phyloP scores from a whole-genome alignment of 2,329 filamentous ascomycete genomes.

The Teratosphaeria pseudoeucalypti region DNA sequence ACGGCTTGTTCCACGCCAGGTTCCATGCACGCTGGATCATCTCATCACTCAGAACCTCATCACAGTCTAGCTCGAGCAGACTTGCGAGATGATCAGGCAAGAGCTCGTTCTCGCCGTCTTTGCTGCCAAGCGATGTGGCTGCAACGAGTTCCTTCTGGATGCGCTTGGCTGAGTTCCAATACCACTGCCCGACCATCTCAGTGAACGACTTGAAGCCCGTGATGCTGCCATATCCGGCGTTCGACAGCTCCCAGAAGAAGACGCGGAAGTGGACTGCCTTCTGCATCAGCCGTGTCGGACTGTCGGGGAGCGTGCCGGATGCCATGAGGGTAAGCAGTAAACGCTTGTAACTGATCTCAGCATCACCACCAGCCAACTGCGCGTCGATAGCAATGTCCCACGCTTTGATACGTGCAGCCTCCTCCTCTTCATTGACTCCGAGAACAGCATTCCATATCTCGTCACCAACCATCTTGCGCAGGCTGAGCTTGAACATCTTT shows the following conservation, averaged over 20 bases:
- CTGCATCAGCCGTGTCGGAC: slow-evolving; percentile 74
- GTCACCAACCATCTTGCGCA: slow-evolving; percentile 67
- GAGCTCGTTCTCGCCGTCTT: slow-evolving; percentile 48
- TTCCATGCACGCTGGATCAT: slow-evolving; percentile 83
- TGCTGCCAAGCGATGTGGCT: slow-evolving; percentile 10
- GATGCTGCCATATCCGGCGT: slow-evolving; percentile 54
- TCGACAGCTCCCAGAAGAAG: slow-evolving; percentile 67
- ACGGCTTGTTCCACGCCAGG: slow-evolving; percentile 75
- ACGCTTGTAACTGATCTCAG: slow-evolving; percentile 78
- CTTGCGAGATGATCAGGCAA: slow-evolving; percentile 67
- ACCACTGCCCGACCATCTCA: slow-evolving; percentile 59
- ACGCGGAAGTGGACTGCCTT: slow-evolving; percentile 88
- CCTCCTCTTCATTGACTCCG: slow-evolving; percentile 72
- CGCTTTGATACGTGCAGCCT: slow-evolving; percentile 75
- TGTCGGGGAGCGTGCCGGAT: slow-evolving; percentile 75
- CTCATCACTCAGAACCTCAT: slow-evolving; percentile 65
- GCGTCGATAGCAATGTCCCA: slow-evolving; percentile 92
- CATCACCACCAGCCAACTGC: slow-evolving; percentile 81
- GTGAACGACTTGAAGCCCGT: slow-evolving; percentile 59
- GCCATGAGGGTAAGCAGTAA: slow-evolving; percentile 78
- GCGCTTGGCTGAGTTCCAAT: slow-evolving; percentile 72
- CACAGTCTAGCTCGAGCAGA: slow-evolving; percentile 68
- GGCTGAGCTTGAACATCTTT: slow-evolving; percentile 72
- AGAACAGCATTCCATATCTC: slow-evolving; percentile 69
- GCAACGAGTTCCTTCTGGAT: slow-evolving; percentile 37